A percentile compares a stretch with the other conserved stretches of the same genome.
phyloP scores from a whole-genome alignment of 2,329 filamentous ascomycete genomes.

The Gliomastix tumulicola region DNA sequence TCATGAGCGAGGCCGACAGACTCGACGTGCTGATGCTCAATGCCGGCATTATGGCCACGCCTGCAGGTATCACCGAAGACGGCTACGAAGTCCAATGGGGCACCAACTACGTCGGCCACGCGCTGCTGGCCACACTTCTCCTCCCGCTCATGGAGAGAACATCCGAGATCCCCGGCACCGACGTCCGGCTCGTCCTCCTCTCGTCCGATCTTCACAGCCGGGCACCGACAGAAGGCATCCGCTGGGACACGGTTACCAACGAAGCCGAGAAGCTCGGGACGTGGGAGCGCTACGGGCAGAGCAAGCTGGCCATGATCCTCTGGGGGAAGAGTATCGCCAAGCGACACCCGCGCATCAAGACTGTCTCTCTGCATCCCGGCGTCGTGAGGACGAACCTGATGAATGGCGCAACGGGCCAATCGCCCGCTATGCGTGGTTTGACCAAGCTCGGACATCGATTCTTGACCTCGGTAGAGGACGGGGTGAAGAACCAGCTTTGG shows the following conservation, averaged over 20 bases:
- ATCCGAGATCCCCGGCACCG: not conserved
- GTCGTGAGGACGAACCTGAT: conserved; percentile 20
- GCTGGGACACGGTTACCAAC: conserved; percentile 12
- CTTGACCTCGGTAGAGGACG: not conserved
- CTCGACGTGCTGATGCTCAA: conserved; percentile 21
- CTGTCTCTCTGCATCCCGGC: conserved; percentile 42
- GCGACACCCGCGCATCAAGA: conserved; percentile 16
- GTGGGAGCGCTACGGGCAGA: conserved; percentile 17
- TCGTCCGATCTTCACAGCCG: conserved; percentile 10
- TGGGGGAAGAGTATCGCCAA: conserved; percentile 16
- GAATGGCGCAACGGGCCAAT: not conserved
- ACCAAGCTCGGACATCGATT: no score
- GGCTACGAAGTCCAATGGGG: conserved; percentile 26
- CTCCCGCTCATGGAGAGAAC: conserved; percentile 7
- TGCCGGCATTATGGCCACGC: conserved; percentile 7
- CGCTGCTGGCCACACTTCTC: conserved; percentile 22
- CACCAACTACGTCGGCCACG: conserved; percentile 22
- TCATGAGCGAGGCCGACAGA: conserved; percentile 8
- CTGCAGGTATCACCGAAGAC: conserved; percentile 16
- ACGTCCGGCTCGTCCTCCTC: conserved; percentile 13
- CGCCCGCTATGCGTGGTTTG: not conserved
- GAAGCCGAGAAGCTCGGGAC: conserved; percentile 8
- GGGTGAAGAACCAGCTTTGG: conserved; percentile 1
- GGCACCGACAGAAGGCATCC: conserved; percentile 9
- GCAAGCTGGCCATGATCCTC: conserved; percentile 20